These are phyloP conservation scores for Pestalotiopsis sp. DNA, from an alignment of 2,329 filamentous ascomycete genomes.

Conservation along the genomic window DNA sequence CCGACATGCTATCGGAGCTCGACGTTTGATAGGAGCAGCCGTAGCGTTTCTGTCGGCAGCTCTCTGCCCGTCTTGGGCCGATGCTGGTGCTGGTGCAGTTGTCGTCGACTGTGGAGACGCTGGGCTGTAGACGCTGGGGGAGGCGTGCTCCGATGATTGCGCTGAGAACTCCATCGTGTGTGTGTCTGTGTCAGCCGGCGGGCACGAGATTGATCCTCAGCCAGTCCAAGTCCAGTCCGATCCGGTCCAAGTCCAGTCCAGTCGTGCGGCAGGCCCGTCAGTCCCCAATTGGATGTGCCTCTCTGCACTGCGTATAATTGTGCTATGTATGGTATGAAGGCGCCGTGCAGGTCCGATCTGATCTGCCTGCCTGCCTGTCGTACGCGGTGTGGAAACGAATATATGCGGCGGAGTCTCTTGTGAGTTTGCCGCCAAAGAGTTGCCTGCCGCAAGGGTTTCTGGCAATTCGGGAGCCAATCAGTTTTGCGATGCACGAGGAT, in stretches of 20 bases:
- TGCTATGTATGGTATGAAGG: neutral
- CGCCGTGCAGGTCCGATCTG: neutral
- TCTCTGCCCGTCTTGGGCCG: slow-evolving; percentile 13
- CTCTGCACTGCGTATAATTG: neutral
- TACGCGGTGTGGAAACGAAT: neutral
- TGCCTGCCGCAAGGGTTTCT: slow-evolving; percentile 10
- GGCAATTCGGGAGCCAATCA: slow-evolving; percentile 9
- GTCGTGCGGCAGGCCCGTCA: slow-evolving; percentile 5
- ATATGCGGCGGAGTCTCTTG: slow-evolving; percentile 3
- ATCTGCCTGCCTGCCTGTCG: neutral
- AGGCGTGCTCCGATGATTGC: slow-evolving; percentile 19
- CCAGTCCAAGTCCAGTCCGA: neutral
- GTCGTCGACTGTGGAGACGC: slow-evolving; percentile 22
- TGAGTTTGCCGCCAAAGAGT: slow-evolving; percentile 2
- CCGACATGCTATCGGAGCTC: slow-evolving; percentile 55
- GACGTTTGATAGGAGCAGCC: slow-evolving; percentile 43
- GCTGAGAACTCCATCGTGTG: slow-evolving; percentile 20
- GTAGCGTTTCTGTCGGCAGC: slow-evolving; percentile 12
- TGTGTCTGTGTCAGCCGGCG: neutral
- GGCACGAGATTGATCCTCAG: neutral
- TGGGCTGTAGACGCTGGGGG: slow-evolving; percentile 16
- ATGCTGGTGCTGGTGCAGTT: neutral
- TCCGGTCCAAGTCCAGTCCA: neutral
- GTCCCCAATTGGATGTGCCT: neutral
- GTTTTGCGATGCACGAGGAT: neutral